Percentiles rank a stretch among this genome's conserved stretches.
Conservation (phyloP, 345 rosid genomes). For the Cardamine occulta region DNA sequence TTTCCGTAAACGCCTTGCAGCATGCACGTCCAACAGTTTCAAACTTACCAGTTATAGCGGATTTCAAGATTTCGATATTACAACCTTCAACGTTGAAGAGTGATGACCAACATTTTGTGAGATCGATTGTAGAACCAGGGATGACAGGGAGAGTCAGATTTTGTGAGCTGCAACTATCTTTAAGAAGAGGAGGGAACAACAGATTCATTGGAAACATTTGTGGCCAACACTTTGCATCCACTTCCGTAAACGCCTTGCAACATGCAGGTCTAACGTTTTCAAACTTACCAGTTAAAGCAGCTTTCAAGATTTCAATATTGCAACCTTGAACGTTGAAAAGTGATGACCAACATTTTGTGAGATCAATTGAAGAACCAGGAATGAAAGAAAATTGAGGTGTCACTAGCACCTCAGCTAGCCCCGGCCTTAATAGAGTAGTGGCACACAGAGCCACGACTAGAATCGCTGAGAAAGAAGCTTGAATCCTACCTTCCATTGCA, state of each 20-base stretch:
- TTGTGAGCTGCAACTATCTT: neutral
- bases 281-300: conserved; percentile 14
- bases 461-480: neutral
- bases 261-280: neutral
- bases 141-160: neutral
- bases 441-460: neutral
- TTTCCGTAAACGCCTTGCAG: neutral
- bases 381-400: neutral
- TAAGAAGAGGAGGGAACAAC: conserved; percentile 15
- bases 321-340: neutral
- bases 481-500: neutral
- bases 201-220: conserved; percentile 7
- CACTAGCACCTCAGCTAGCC: neutral
- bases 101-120: conserved; percentile 13
- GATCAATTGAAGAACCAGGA: conserved; percentile 3
- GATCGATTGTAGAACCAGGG: neutral
- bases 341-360: conserved; percentile 5
- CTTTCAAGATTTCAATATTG: conserved; percentile 2
- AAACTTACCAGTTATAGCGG: conserved; percentile 13
- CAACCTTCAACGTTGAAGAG: neutral
- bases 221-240: conserved; percentile 20
- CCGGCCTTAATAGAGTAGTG: neutral
- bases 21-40: neutral
- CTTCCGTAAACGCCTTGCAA: neutral
- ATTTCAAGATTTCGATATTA: neutral